Percentiles rank a stretch among this genome's conserved stretches.
Evolutionary conservation across 2,329 filamentous ascomycete species (phyloP).

Genomic region (Cladosporium sp.): DNA sequence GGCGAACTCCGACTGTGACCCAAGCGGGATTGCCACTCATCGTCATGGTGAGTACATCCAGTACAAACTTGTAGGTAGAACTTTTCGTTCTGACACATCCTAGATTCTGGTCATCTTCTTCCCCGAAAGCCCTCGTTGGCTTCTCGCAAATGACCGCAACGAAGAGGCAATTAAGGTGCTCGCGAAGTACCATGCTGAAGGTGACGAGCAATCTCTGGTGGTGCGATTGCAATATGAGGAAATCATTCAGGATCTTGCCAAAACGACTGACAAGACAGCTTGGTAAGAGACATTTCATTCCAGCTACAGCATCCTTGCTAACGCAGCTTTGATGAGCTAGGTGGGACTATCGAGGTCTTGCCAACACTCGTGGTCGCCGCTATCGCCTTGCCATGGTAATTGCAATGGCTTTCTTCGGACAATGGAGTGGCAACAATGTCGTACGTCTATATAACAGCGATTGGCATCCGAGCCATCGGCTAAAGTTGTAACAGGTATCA

Average conservation of each 20-base stretch:
- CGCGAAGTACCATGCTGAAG: slow-evolving; percentile 43
- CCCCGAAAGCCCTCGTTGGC: slow-evolving; percentile 45
- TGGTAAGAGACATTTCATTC: neutral
- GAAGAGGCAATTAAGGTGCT: slow-evolving; percentile 44
- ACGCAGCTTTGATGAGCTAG: neutral
- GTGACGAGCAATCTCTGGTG: slow-evolving; percentile 41
- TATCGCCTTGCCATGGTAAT: slow-evolving; percentile 40
- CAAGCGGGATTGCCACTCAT: slow-evolving; percentile 25
- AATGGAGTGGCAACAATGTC: slow-evolving; percentile 39
- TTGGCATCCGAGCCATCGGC: no score
- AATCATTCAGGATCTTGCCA: slow-evolving; percentile 20
- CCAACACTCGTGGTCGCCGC: slow-evolving; percentile 48
- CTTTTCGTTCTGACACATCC: no score
- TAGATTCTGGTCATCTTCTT: slow-evolving; percentile 42
- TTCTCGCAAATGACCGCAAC: slow-evolving; percentile 43
- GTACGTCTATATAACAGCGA: slow-evolving; percentile 17
- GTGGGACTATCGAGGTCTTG: slow-evolving; percentile 53
- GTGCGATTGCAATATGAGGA: slow-evolving; percentile 38
- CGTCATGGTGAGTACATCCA: no score
- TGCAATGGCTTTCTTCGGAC: slow-evolving; percentile 39
- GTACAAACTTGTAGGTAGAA: no score
- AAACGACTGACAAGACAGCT: neutral
- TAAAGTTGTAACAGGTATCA: neutral
- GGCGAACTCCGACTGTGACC: slow-evolving; percentile 38
- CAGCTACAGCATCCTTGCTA: neutral